Evolutionary conservation across 352 stramenopile species (phyloP).

Genomic region (Pythium phragmiticola): DNA sequence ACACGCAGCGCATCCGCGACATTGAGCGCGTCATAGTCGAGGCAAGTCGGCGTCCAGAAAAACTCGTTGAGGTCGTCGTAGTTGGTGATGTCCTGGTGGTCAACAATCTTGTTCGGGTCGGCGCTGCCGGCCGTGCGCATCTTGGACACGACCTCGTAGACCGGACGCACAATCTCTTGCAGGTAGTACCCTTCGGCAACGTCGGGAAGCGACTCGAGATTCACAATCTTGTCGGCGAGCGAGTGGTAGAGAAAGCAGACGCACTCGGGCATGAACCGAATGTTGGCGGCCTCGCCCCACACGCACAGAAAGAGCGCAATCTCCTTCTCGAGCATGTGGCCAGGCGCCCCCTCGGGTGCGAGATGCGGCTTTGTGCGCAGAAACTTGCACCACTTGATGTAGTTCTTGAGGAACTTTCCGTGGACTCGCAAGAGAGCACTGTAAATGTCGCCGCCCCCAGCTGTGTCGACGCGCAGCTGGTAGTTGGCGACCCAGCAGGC

Average conservation of each 20-base stretch:
- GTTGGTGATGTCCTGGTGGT: constrained; percentile 89
- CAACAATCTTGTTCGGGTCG: constrained; percentile 42
- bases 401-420: constrained; percentile 93
- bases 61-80: constrained; percentile 92
- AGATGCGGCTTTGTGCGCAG: constrained; percentile 89
- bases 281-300: constrained; percentile 82
- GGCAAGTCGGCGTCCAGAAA: constrained; percentile 76
- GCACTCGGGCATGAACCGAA: constrained; percentile 90
- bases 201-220: constrained; percentile 52
- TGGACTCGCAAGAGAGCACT: constrained; percentile 84
- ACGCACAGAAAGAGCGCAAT: constrained; percentile 83
- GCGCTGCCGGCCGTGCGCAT: constrained; percentile 41
- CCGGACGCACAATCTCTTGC: constrained; percentile 63
- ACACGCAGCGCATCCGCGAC: constrained; percentile 74
- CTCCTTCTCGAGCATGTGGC: constrained; percentile 49
- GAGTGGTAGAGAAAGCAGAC: constrained; percentile 88
- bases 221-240: constrained; percentile 68
- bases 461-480: constrained; percentile 50
- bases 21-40: constrained; percentile 83
- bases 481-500: constrained; percentile 84
- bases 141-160: constrained; percentile 78
- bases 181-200: constrained; percentile 73
- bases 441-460: constrained; percentile 39
- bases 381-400: constrained; percentile 94
- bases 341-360: constrained; percentile 29